Conservation (phyloP, 352 stramenopile genomes). For the Globisporangium spinosum region DNA sequence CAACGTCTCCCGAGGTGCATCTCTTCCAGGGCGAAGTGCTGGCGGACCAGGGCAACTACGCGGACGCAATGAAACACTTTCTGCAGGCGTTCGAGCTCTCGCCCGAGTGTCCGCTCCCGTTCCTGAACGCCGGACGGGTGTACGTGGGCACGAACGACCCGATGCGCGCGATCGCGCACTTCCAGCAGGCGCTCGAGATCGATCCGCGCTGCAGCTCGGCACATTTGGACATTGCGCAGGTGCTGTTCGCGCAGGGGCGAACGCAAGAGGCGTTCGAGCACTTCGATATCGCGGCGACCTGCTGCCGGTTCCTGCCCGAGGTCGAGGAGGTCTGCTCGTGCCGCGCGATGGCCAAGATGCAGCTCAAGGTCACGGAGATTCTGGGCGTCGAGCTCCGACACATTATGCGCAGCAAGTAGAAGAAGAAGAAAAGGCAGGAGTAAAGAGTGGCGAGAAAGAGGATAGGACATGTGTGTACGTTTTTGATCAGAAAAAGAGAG, state of each 20-base stretch:
- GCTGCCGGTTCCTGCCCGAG: conserved; percentile 80
- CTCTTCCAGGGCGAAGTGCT: conserved; percentile 83
- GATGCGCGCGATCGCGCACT: conserved; percentile 75
- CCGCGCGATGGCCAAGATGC: conserved; percentile 79
- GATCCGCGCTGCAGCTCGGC: conserved; percentile 76
- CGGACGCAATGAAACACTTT: conserved; percentile 76
- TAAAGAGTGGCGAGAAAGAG: background rate
- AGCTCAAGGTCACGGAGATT: conserved; percentile 81
- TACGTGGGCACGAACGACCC: conserved; percentile 84
- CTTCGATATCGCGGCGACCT: conserved; percentile 63
- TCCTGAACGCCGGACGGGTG: conserved; percentile 78
- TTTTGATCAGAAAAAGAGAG: background rate
- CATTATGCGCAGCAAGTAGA: conserved; percentile 79
- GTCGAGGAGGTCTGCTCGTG: conserved; percentile 80
- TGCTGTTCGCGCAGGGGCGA: conserved; percentile 79
- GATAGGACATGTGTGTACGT: background rate
- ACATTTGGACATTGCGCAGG: conserved; percentile 82
- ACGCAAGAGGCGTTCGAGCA: conserved; percentile 69
- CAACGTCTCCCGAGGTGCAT: conserved; percentile 69
- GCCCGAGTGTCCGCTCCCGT: conserved; percentile 72
- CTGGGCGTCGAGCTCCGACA: conserved; percentile 81
- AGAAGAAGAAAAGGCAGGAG: background rate
- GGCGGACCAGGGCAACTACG: conserved; percentile 80
- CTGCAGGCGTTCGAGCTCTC: conserved; percentile 67
- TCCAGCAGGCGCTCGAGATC: conserved; percentile 71